Evolutionary conservation across 768 basidiomycete species (phyloP).

Genomic region (Phaffia tasmanica): DNA sequence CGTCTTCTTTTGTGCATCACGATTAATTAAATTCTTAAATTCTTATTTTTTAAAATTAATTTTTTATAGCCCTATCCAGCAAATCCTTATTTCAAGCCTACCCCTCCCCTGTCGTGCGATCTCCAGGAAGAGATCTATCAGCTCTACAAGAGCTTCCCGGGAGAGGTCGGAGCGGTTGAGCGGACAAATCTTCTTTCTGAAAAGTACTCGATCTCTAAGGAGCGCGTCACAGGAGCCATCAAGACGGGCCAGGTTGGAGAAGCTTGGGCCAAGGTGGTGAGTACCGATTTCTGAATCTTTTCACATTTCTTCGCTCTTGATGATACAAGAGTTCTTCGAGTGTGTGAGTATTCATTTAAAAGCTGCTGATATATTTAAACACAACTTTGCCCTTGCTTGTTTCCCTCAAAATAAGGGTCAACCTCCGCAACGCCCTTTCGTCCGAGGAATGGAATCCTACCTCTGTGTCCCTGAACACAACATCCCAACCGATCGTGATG

Average conservation of each 20-base stretch:
- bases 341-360: too few relatives aligned
- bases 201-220: conserved; percentile 21
- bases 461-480: conserved; percentile 15
- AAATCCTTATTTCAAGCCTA: conserved; percentile 24
- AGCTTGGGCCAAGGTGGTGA: conserved; percentile 19
- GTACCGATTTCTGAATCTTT: conserved; percentile 2
- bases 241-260: conserved; percentile 26
- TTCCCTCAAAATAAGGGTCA: background rate
- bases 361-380: too few relatives aligned
- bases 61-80: conserved; percentile 15
- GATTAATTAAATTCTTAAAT: too few relatives aligned
- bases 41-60: background rate
- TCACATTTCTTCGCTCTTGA: too few relatives aligned
- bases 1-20: background rate
- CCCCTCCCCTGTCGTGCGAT: conserved; percentile 22
- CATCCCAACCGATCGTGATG: background rate
- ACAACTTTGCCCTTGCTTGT: too few relatives aligned
- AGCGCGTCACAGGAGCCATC: conserved; percentile 21
- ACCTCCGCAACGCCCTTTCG: conserved; percentile 10
- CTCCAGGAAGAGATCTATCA: conserved; percentile 23
- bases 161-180: background rate
- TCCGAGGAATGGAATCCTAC: conserved; percentile 22
- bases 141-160: conserved; percentile 16
- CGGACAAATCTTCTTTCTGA: conserved; percentile 15
- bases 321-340: too few relatives aligned